A percentile compares a stretch with the other conserved stretches of the same genome.
Evolutionary conservation across 2,329 filamentous ascomycete genomes (phyloP).

Genomic region (Xylaria sp.): DNA sequence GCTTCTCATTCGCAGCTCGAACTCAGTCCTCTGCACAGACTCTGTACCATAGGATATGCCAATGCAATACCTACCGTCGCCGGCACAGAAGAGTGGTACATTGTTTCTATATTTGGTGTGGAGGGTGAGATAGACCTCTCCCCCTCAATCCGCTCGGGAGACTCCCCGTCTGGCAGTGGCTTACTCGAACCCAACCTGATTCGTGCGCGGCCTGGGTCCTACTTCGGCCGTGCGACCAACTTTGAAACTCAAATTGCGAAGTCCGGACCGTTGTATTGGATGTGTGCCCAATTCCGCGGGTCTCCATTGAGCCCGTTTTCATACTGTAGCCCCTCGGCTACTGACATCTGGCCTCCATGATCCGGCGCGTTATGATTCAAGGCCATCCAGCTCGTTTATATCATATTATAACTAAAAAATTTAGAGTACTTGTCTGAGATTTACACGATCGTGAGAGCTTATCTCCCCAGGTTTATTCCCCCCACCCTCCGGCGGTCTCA

Average conservation of each 20-base stretch:
- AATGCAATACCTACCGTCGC: background rate
- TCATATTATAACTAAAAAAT: slow-evolving; percentile 12
- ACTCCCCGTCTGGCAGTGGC: slow-evolving; percentile 20
- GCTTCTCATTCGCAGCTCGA: slow-evolving; percentile 22
- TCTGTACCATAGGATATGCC: background rate
- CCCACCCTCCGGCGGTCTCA: slow-evolving; percentile 9
- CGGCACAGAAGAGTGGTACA: background rate
- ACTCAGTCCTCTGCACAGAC: background rate
- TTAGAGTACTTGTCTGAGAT: background rate
- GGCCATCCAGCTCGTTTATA: slow-evolving; percentile 11
- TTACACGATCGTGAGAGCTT: slow-evolving; percentile 10
- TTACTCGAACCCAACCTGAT: slow-evolving; percentile 14
- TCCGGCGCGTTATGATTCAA: slow-evolving; percentile 7
- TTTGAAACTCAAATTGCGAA: background rate
- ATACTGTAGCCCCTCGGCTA: slow-evolving; percentile 26
- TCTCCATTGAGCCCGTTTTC: slow-evolving; percentile 12
- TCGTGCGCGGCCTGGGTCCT: slow-evolving; percentile 12
- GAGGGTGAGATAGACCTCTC: background rate
- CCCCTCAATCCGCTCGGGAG: slow-evolving; percentile 8
- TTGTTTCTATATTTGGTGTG: slow-evolving; percentile 15
- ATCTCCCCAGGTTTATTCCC: slow-evolving; percentile 8
- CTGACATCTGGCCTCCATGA: slow-evolving; percentile 11
- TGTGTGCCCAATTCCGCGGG: slow-evolving; percentile 11
- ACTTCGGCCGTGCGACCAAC: slow-evolving; percentile 8
- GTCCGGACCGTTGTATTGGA: slow-evolving; percentile 1